Evolutionary conservation across 2,329 filamentous ascomycete genomes (phyloP), one percentile per base, ranked within the genome.

Genomic region (Beauveria sp.): DNA sequence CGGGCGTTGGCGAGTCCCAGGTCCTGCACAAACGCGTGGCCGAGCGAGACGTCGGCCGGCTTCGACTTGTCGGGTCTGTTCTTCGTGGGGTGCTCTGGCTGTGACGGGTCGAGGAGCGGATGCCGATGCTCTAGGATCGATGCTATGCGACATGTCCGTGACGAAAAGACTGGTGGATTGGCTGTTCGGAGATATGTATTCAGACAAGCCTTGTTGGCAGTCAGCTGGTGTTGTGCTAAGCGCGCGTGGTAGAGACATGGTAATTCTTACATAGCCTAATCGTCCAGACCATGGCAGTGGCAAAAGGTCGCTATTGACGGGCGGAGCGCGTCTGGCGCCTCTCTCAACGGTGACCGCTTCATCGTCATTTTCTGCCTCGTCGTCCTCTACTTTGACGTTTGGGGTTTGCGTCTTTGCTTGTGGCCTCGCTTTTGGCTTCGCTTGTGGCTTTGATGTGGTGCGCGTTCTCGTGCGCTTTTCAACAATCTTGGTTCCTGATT

Each of bases 281-380:
- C 92, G 83, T 1, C 93, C 93, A 74, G 88, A 91, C 92, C 92
- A 97, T 0, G 92, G 93, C 24, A 97, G 73, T 26, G 93, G 93
- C 22, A 97, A 79, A 68, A 87, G 90, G 65, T 84, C 84, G 70
- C 91, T 96, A 69, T 97, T 89, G 18, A 96, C 50, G 6, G 57
- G 50, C 10, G 57, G 57, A 18, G 88, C 83, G 60, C 91, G 79
- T 54, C 66, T 71, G 3, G 77, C 75, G 1, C 73, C 75, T n/a
- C 75, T 71, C 12, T 77, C 72, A 0, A 20, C 18, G 3, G 50
- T n/a, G 18, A 16, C 22, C 12, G 16, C 50, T 20, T 59, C 56
- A 6, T 59, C 57, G 9, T 59, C 48, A 5, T 51, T 50, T 2
- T 18, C 37, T 16, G 37, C 37, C 24, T 52, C 47, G 46, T 52